Base-by-base conservation (phyloP, 2,329 filamentous ascomycete genomes). In the Epichloe uncinata region DNA sequence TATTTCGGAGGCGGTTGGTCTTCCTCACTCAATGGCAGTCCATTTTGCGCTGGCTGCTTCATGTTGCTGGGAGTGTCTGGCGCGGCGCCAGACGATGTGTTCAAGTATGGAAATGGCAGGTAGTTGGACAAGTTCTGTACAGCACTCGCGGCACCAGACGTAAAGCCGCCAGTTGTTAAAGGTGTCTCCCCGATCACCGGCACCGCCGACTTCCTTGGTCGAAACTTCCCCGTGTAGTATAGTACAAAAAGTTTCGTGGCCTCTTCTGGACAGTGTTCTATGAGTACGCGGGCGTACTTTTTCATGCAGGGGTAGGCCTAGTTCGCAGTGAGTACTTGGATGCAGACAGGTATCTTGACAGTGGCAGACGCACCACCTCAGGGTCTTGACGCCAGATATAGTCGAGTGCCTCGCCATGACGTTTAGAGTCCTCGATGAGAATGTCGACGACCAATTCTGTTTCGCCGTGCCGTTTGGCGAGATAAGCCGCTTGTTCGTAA, bases 361-460 rank as follows among this genome's bases (percentile, higher is more conserved):
- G 41, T 26, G 18, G 20, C 20, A 13, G 18, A 72, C 83, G 58
- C 66, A 89, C 86, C 56, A 78, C 73, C 56, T 85, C 80, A 1
- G 91, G 84, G 46, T 95, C 85, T 50, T 96, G 71, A 13, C 86
- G 82, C 80, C 88, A 93, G 51, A 97, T 93, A 58, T 94, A 98
- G 55, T 90, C 81, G 13, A 98, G 73, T 0, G 93, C 91, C 61
- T 95, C 89, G 0, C 76, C 75, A 61, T 95, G 96, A 57, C 85
- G 84, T 64, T 94, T 93, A 0, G 91, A 89, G 59, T 98, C 91
- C 62, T 98, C 93, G 47, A 98, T 90, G 47, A 98, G 66, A 45
- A 98, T 95, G 62, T 96, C 91, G 4, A 97, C 87, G 0, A 98
- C 93, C 52, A 97, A 73, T 51, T 95, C 89, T 55, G 88, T 87